Evolutionary conservation across 1,139 yeast genomes (phyloP).

Genomic region (Zygoascus sp.): DNA sequence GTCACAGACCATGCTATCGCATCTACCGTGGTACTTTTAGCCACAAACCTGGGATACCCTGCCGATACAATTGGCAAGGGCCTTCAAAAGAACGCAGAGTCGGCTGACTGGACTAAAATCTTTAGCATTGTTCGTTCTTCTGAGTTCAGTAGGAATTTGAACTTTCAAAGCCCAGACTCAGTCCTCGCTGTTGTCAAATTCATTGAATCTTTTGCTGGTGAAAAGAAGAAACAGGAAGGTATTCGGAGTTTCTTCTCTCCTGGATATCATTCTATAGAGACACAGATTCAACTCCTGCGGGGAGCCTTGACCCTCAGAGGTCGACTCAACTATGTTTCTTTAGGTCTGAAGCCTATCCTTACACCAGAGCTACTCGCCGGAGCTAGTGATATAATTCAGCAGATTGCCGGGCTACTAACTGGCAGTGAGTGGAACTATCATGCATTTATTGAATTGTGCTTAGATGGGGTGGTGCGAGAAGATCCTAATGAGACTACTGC

Average conservation of each 20-base stretch:
- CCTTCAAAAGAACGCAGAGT: conserved; percentile 1
- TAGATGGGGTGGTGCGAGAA: conserved; percentile 32
- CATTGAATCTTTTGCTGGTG: conserved; percentile 8
- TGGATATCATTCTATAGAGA: conserved; percentile 25
- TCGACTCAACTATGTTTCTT: conserved; percentile 4
- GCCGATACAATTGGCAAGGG: conserved; percentile 9
- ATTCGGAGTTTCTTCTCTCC: conserved; percentile 14
- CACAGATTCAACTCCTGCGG: conserved; percentile 25
- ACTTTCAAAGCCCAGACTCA: conserved; percentile 5
- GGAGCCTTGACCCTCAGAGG: conserved; percentile 17
- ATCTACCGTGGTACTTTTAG: conserved; percentile 6
- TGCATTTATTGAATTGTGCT: conserved; percentile 29
- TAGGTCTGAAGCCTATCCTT: conserved; percentile 24
- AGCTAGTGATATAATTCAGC: conserved; percentile 21
- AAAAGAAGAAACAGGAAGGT: conserved; percentile 3
- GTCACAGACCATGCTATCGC: conserved; percentile 11
- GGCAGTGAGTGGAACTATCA: conserved; percentile 28
- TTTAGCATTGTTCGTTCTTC: conserved; percentile 7
- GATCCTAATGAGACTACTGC: conserved; percentile 27
- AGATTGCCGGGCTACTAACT: conserved; percentile 22
- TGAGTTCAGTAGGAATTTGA: conserved; percentile 4
- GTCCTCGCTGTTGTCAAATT: conserved; percentile 6
- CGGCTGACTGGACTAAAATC: conserved; percentile 10
- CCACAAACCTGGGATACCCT: conserved; percentile 3
- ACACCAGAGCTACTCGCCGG: conserved; percentile 4